Evolutionary conservation across 202 grass and related monocot genomes (phyloP), one percentile per base, ranked within the genome.

Genomic region (Elaeis oleifera): DNA sequence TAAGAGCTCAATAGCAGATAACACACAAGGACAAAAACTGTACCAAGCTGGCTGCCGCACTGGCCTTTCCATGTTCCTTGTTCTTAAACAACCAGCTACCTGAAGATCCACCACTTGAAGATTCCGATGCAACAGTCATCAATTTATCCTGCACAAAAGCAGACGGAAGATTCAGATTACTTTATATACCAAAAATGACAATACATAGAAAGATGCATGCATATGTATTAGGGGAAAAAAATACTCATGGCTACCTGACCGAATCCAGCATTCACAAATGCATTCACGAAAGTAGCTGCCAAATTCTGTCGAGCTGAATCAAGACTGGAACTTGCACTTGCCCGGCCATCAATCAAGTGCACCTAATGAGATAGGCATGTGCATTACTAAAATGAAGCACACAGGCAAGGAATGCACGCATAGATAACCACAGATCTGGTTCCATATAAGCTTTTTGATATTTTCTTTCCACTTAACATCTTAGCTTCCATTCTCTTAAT

Each of bases 251-350:
- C 32, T 81, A 99, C 94, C 94, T 89, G 82, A 61, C 94, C 94
- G 68, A 99, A 99, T 58, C 94, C 94, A 76, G 94, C 94, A 84
- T 99, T 99, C 36, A 99, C 88, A 20, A 99, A 99, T 78, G 94
- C 94, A 78, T 99, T 99, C n/a, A 99, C 94, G 73, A 99, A 99
- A 54, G 94, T 99, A 20, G 85, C 88, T 39, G 88, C 94, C 57
- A 99, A 72, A 82, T 99, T 99, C 75, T 99, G 88, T 69, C 94
- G 81, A 74, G 94, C 94, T 58, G 88, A 99, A 89, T 99, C 94
- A 72, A 99, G 80, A 74, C 79, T 99, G 58, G 94, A 92, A 65
- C 88, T 94, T 54, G 88, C 85, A 84, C 85, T 84, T 22, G 75
- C 82, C 58, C 94, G 82, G 0, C 94, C 94, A 74, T 94, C 94